Evolutionary conservation across 257 asterid genomes (phyloP), one percentile per base, ranked within the genome.

Genomic region (Salvia rosmarinus): DNA sequence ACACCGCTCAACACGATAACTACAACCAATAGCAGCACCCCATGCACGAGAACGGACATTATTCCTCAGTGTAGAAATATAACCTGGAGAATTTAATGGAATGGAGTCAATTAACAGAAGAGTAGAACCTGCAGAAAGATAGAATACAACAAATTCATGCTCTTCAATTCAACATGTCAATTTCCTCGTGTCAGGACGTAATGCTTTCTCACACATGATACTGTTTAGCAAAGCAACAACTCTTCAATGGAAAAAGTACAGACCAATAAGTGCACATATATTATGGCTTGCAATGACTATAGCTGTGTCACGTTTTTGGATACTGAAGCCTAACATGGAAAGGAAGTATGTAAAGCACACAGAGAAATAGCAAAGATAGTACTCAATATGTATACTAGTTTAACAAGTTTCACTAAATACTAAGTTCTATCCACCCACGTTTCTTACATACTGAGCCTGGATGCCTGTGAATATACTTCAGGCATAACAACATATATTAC

Each of bases 1-100:
- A 81, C 99, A 95, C 52, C 85, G 88, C 81, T 95, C 98, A 3
- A 91, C 92, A 67, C 94, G 89, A 72, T 89, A 91, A 81, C 99
- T 95, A 83, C 98, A 95, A 63, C 86, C 96, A 73, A 88, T 85
- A 21, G 94, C 95, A 82, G 99, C 88, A 78, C 97, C 98, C 99
- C 98, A 95, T 20, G 98, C 91, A 51, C 98, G 97, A 9, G 99
- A 95, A 42, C 98, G 98, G 40, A 91, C 98, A 77, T 87, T 91
- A 85, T 95, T 95, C 81, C 99, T 89, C 84, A 91, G 75, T 35
- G 96, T 84, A 68, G 99, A 95, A 72, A 86, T 77, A 80, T 91
- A 95, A 79, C 97, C 99, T 95, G 59, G 35, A 77, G 75, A 74
- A 37, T 70, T 56, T 19, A 67, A 75, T 7, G 61, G 60, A 67